Conservation (phyloP, 257 asterid species). For the Fraxinus excelsior region DNA sequence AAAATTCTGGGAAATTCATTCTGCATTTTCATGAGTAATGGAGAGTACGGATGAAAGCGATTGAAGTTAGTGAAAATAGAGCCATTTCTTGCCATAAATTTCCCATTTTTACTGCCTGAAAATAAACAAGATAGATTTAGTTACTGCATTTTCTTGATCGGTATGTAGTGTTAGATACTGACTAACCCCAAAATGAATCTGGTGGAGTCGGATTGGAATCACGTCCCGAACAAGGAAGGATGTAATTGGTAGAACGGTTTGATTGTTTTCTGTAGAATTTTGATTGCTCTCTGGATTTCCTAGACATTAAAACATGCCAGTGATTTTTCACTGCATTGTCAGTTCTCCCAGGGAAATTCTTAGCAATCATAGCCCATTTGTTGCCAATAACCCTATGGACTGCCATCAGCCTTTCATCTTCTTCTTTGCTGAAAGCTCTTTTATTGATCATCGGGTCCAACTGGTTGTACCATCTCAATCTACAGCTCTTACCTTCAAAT, state of each 20-base stretch:
- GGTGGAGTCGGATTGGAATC: too few relatives aligned
- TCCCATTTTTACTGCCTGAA: conserved; percentile 21
- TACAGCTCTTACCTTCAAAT: conserved; percentile 54
- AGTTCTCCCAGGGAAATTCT: conserved; percentile 53
- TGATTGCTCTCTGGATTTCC: conserved; percentile 38
- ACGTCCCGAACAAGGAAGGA: too few relatives aligned
- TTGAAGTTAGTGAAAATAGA: background rate
- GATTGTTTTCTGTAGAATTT: conserved; percentile 27
- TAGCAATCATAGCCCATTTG: conserved; percentile 52
- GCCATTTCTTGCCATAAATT: background rate
- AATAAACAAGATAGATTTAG: background rate
- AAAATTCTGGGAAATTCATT: conserved; percentile 8
- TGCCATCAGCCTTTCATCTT: conserved; percentile 41
- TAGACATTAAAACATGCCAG: conserved; percentile 58
- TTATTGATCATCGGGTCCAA: conserved; percentile 53
- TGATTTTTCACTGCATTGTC: conserved; percentile 61
- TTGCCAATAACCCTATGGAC: conserved; percentile 50
- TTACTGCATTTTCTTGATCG: background rate
- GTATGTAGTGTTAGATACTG: too few relatives aligned
- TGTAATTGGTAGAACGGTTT: too few relatives aligned
- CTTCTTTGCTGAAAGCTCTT: conserved; percentile 49
- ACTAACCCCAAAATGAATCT: background rate
- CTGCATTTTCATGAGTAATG: background rate
- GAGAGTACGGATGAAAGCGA: background rate
- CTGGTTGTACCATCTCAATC: conserved; percentile 62